These are phyloP conservation scores for Amphirosellinia nigrospora DNA, from an alignment of 495 filamentous ascomycete genomes.

Conservation along the genomic window DNA sequence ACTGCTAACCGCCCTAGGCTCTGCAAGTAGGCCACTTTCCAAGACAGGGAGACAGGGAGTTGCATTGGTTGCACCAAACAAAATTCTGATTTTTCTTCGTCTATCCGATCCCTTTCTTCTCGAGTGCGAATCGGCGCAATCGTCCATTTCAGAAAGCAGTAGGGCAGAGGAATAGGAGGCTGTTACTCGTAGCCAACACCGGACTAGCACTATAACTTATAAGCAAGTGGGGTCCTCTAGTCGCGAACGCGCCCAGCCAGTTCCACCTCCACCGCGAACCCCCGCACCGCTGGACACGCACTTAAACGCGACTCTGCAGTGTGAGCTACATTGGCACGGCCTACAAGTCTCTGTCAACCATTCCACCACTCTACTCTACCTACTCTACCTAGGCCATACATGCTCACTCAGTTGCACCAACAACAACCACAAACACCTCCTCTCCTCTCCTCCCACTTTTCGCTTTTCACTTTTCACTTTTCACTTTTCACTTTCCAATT, in stretches of 20 bases:
- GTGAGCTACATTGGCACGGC: slow-evolving; percentile 27
- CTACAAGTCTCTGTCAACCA: slow-evolving; percentile 10
- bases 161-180: not conserved
- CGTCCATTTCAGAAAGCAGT: too few species aligned
- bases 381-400: too few species aligned
- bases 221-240: slow-evolving; percentile 22
- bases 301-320: slow-evolving; percentile 30
- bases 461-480: too few species aligned
- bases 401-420: not conserved
- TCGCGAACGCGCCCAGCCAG: slow-evolving; percentile 28
- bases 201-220: slow-evolving; percentile 9
- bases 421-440: not conserved
- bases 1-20: slow-evolving; percentile 10
- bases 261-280: slow-evolving; percentile 22
- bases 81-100: not conserved
- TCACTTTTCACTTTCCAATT: too few species aligned
- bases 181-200: slow-evolving; percentile 5
- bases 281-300: slow-evolving; percentile 26
- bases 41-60: not conserved
- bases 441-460: too few species aligned
- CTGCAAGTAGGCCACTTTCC: slow-evolving; percentile 18
- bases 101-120: not conserved
- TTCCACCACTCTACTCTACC: slow-evolving; percentile 13
- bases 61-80: not conserved
- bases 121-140: not conserved